phyloP scores from a whole-genome alignment of 2,329 filamentous ascomycete species.

The Canariomyces notabilis region DNA sequence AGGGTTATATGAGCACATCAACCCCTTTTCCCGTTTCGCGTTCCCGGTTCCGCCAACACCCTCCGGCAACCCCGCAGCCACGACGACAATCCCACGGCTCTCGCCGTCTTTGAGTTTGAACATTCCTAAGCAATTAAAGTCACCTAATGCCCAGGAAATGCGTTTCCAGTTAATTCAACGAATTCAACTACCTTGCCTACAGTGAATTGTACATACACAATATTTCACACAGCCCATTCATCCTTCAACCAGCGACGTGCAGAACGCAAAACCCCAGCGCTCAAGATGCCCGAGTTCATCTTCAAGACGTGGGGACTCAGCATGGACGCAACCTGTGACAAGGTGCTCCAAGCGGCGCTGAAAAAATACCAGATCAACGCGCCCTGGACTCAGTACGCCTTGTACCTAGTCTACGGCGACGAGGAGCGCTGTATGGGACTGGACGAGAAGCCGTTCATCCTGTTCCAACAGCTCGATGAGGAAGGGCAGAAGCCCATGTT shows the following conservation, averaged over 20 bases:
- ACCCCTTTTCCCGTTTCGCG: no score
- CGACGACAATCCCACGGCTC: no score
- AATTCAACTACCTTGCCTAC: no score
- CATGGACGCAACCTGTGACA: slow-evolving; percentile 97
- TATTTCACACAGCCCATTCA: no score
- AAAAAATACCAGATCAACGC: slow-evolving; percentile 99
- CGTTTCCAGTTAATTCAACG: no score
- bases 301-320: slow-evolving; percentile 98
- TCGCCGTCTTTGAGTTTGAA: no score
- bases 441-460: slow-evolving; percentile 87
- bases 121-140: no score
- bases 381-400: slow-evolving; percentile 92
- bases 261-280: slow-evolving; percentile 57
- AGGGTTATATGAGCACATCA: no score
- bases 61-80: no score
- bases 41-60: no score
- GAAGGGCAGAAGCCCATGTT: slow-evolving; percentile 99
- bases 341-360: slow-evolving; percentile 88
- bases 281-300: slow-evolving; percentile 63
- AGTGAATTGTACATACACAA: no score
- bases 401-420: slow-evolving; percentile 98
- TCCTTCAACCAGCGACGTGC: slow-evolving; percentile 48
- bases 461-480: slow-evolving; percentile 96
- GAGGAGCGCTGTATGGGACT: slow-evolving; percentile 89
- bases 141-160: no score